Evolutionary conservation across 2,329 filamentous ascomycete genomes (phyloP), one percentile per base, ranked within the genome.

Genomic region (Fusarium scirpi): DNA sequence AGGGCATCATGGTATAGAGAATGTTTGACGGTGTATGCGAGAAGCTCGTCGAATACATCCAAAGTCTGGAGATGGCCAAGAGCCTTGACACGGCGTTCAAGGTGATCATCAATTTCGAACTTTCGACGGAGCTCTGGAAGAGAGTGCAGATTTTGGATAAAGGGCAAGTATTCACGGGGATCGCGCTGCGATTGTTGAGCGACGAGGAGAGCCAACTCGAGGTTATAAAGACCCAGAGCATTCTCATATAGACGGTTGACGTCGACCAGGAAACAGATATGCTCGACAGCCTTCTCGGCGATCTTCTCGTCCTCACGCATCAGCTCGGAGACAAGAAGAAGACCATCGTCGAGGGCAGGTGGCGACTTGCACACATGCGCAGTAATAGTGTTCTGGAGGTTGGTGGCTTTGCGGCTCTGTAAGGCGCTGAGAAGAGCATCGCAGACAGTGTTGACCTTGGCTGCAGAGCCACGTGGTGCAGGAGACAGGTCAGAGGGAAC

Each of bases 151-250:
- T 90, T 90, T 76, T 97, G 94, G 53, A 99, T 89, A 77, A 98
- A 98, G 6, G 96, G 96, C 10, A 98, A 87, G 74, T 99, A 99
- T 79, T 99, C 96, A 72, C 94, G 86, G 2, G 96, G 96, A 74
- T 99, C 96, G 77, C 95, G 93, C 80, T 99, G 96, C 0, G 94
- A 96, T 77, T 98, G 94, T 77, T 99, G 96, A 1, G 96, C 96
- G 15, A 99, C 93, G 8, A 98, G 85, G 13, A 99, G 85, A 6
- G 95, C 91, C 10, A 99, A 88, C 13, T 97, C 94, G 5, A 99
- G 87, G 76, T 98, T 91, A 78, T 99, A 99, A 4, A 98, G 85
- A 2, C 94, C 94, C 3, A 99, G 85, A 0, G 96, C 93, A 65
- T 94, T 91, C 67, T 98, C 93, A 76, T 97, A 99, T 0, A 99